These are phyloP conservation scores for Vanilla planifolia DNA, from an alignment of 106 monocot genomes.

Conservation along the genomic window DNA sequence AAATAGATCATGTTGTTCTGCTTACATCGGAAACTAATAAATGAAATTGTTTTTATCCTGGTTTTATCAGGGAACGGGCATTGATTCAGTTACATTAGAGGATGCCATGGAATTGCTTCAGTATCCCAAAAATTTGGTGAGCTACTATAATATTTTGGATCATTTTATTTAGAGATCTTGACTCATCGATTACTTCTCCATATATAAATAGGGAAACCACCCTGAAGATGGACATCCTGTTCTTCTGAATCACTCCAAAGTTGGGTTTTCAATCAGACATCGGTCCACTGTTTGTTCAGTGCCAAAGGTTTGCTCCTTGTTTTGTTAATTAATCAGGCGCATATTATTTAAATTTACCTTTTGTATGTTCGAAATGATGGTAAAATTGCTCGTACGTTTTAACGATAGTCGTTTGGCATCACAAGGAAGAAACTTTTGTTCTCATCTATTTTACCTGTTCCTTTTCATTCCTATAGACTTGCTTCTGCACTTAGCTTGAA, in stretches of 20 bases:
- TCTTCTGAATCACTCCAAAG: conserved; percentile 55
- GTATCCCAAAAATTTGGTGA: conserved; percentile 61
- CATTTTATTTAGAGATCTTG: neutral
- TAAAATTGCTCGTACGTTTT: no score
- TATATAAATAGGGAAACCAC: conserved; percentile 62
- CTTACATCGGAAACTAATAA: no score
- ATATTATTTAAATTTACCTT: no score
- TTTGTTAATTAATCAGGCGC: no score
- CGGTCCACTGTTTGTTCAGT: conserved; percentile 48
- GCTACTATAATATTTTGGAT: neutral
- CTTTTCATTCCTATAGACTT: no score
- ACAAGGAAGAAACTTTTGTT: no score
- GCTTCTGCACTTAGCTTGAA: no score
- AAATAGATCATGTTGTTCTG: no score
- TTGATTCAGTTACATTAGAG: conserved; percentile 42
- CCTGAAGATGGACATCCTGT: conserved; percentile 71
- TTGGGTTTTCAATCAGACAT: conserved; percentile 67
- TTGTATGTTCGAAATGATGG: no score
- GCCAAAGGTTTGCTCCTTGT: conserved; percentile 52
- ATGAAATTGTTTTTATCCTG: neutral
- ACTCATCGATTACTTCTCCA: neutral
- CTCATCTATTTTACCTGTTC: neutral
- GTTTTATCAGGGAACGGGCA: conserved; percentile 2
- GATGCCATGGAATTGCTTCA: conserved; percentile 56
- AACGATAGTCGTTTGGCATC: no score